A percentile compares a stretch with the other conserved stretches of the same genome.
These are phyloP conservation scores for Alternaria alternata DNA, from an alignment of 2,329 filamentous ascomycete species.

Conservation along the genomic window DNA sequence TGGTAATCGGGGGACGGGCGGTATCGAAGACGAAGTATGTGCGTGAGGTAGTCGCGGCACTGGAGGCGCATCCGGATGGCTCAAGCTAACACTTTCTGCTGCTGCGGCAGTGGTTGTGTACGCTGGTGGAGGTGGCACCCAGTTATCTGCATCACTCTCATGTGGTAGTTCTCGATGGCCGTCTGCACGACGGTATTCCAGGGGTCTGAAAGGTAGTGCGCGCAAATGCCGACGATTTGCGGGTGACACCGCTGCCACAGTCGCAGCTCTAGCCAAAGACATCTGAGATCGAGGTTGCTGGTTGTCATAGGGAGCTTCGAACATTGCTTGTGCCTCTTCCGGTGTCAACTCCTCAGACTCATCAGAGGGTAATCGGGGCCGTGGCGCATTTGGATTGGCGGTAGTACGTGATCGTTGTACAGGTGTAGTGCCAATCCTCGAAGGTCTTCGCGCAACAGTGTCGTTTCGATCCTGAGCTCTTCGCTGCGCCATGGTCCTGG, in stretches of 20 bases:
- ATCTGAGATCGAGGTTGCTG: constrained; percentile 51
- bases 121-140: constrained; percentile 84
- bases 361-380: constrained; percentile 29
- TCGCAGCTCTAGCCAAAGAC: constrained; percentile 54
- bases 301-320: constrained; percentile 53
- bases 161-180: constrained; percentile 77
- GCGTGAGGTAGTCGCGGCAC: constrained; percentile 18
- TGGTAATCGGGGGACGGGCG: constrained; percentile 38
- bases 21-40: constrained; percentile 21
- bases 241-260: constrained; percentile 69
- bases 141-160: constrained; percentile 87
- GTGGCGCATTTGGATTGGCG: constrained; percentile 27
- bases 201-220: constrained; percentile 61
- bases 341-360: constrained; percentile 45
- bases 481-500: constrained; percentile 49
- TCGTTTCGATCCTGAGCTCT: constrained; percentile 41
- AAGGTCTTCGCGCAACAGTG: constrained; percentile 32
- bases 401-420: constrained; percentile 43
- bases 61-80: constrained; percentile 45
- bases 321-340: constrained; percentile 48
- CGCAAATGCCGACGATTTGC: constrained; percentile 73
- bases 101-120: constrained; percentile 70
- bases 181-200: constrained; percentile 73
- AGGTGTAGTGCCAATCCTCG: constrained; percentile 36
- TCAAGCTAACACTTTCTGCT: constrained; percentile 48